Evolutionary conservation across 1,284 basidiomycete genomes (phyloP), one percentile per base, ranked within the genome.

Genomic region (Cryptococcus sp.): DNA sequence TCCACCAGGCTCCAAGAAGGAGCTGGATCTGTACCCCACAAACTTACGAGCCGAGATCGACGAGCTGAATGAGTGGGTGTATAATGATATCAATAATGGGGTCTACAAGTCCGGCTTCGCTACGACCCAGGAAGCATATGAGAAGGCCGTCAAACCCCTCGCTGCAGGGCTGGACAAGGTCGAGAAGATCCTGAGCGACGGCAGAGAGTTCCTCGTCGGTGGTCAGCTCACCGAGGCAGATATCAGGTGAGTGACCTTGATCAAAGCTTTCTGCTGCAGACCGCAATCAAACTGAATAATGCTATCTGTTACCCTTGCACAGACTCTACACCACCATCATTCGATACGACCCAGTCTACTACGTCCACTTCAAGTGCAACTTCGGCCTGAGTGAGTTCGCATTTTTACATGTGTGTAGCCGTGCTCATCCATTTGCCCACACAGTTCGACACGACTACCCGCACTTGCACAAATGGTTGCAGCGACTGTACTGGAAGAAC

Each of bases 361-460:
- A 89, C 54, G 86, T 87, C 0, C 90, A 93, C 78, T 97, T 98
- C 84, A 97, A 97, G 78, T 95, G 92, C 82, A 95, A 96, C 82
- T 78, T 91, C 65, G 86, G 87, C 40, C 84, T 85, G 51, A 79
- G 74, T 78, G 54, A 58, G 73, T 72, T 25, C 10, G 3, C 8
- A 31, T 2, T n/a, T 13, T 31, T 20, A 20, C 46, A 51, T n/a
- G 5, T 11, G 23, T 27, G 7, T n/a, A 15, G 4, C 35, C 25
- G 3, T 16, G 23, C 46, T 27, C 42, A 38, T 22, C 27, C 35
- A 23, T 46, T 35, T 25, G 2, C 19, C 17, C 23, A 31, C 8
- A 20, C 61, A 68, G 80, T 82, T 68, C 79, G 81, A 54, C 80
- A 87, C 70, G 88, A 89, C 23, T 95, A 92, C 78, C 91, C 92